Percentiles rank a stretch among this genome's conserved stretches.
These are phyloP conservation scores for Boletus rubropictus DNA, from an alignment of 768 basidiomycete species.

Conservation along the genomic window DNA sequence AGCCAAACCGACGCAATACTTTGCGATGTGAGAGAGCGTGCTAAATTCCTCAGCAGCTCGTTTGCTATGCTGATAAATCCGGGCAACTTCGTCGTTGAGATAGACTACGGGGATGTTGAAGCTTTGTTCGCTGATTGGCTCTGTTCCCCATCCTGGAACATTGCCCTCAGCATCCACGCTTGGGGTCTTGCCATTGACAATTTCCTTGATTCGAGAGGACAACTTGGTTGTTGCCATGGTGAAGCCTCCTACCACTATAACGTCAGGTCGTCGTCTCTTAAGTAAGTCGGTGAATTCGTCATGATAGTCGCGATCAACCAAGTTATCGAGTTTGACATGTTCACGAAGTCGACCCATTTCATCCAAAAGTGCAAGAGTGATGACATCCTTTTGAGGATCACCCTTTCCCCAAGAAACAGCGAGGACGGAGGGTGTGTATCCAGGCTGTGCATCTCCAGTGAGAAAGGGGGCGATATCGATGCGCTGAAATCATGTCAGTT, in stretches of 20 bases:
- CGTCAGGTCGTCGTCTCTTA: constrained; percentile 76
- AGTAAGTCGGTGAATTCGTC: constrained; percentile 81
- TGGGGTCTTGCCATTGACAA: constrained; percentile 34
- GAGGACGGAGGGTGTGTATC: constrained; percentile 72
- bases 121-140: constrained; percentile 35
- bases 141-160: constrained; percentile 23
- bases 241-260: constrained; percentile 87
- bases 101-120: constrained; percentile 74
- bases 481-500: constrained; percentile 45
- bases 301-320: constrained; percentile 60
- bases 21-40: constrained; percentile 66
- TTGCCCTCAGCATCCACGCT: constrained; percentile 18
- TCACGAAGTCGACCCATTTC: constrained; percentile 88
- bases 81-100: constrained; percentile 85
- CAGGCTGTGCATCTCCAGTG: constrained; percentile 56
- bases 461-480: constrained; percentile 76
- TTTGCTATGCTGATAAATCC: constrained; percentile 87
- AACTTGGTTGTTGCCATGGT: constrained; percentile 74
- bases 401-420: constrained; percentile 95
- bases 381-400: constrained; percentile 86
- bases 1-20: constrained; percentile 92
- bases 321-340: constrained; percentile 82
- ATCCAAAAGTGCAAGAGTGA: constrained; percentile 80
- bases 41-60: constrained; percentile 83
- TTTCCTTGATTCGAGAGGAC: constrained; percentile 56